These are phyloP conservation scores for Botrytis cinerea DNA, from an alignment of 2,329 filamentous ascomycete species.

Conservation along the genomic window DNA sequence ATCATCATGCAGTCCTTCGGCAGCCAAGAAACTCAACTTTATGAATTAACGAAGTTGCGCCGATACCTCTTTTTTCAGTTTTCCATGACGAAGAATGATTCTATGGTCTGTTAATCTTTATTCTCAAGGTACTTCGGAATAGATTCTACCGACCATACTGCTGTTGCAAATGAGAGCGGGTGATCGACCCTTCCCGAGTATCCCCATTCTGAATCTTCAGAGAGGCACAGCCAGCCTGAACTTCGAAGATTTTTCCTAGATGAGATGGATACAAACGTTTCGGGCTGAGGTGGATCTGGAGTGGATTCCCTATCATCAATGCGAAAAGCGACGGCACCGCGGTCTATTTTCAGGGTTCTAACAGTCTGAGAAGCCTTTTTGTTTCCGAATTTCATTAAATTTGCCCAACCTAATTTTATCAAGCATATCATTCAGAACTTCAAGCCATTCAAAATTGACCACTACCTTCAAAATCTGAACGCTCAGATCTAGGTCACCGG, in stretches of 20 bases:
- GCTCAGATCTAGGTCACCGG: not conserved
- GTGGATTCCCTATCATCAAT: not conserved
- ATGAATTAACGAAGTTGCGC: slow-evolving; percentile 12
- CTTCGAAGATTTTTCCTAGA: not conserved
- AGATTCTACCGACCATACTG: not conserved
- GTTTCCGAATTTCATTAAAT: not conserved
- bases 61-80: not conserved
- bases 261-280: not conserved
- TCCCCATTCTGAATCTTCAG: not conserved
- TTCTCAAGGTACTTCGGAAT: not conserved
- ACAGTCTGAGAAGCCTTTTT: not conserved
- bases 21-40: slow-evolving; percentile 21
- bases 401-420: not conserved
- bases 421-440: not conserved
- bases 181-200: slow-evolving; percentile 3
- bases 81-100: not conserved
- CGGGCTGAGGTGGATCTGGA: not conserved
- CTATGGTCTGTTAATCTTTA: not conserved
- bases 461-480: not conserved
- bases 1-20: slow-evolving; percentile 5
- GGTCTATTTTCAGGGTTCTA: not conserved
- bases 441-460: not conserved
- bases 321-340: not conserved
- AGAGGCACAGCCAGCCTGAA: not conserved
- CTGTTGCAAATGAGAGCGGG: not conserved